Evolutionary conservation across 441 rosid genomes (phyloP).

Genomic region (Corymbia citriodora): DNA sequence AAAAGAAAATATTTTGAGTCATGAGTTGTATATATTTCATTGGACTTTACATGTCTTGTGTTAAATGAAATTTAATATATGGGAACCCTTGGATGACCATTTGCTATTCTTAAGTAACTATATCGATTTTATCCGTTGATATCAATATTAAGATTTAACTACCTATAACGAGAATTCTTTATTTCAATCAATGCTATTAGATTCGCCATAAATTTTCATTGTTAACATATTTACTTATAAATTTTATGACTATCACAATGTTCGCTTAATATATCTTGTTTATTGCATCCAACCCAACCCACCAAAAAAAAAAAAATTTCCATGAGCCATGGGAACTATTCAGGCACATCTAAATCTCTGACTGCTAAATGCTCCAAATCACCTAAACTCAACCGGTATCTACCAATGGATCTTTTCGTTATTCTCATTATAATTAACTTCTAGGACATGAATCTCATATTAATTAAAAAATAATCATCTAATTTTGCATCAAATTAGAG

Average conservation of each 20-base stretch:
- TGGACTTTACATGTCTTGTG: neutral
- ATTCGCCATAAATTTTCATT: fast-evolving
- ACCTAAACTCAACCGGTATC: neutral
- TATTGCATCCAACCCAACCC: neutral
- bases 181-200: neutral
- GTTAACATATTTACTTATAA: neutral
- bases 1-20: neutral
- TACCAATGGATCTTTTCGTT: fast-evolving
- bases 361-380: neutral
- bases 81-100: fast-evolving
- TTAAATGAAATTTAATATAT: neutral
- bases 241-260: fast-evolving
- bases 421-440: neutral
- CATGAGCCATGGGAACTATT: neutral
- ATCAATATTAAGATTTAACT: neutral
- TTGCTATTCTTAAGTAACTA: neutral
- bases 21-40: neutral
- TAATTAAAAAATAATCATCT: neutral
- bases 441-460: neutral
- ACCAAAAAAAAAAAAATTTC: neutral
- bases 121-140: neutral
- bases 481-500: neutral
- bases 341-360: fast-evolving
- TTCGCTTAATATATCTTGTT: neutral
- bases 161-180: fast-evolving